Base-by-base conservation (phyloP, 129 eudicot species). In the Artemisia tridentata region DNA sequence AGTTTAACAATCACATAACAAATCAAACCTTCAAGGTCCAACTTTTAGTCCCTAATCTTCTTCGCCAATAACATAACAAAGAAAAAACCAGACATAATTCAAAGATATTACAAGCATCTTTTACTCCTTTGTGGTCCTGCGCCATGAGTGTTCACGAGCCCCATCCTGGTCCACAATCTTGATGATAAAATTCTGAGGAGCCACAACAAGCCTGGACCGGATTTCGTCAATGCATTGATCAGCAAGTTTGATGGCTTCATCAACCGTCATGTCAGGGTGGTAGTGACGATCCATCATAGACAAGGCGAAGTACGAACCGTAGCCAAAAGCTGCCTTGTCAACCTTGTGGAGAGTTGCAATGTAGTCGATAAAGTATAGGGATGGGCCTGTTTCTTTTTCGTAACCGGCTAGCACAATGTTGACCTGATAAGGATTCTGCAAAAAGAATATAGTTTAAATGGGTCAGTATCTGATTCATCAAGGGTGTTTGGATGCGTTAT, bases 231-330 rank as follows among this genome's bases (percentile, higher is more conserved):
- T 86, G 91, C 90, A 80, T 74, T 90, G 81, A 47, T 95, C 99
- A 14, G 90, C 97, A 74, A 95, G 80, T 60, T 84, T 82, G 14
- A 95, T 75, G 11, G 99, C 99, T 72, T 90, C 99, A 52, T 95
- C 99, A 3, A 90, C 83, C 0, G 91, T 76, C 99, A 95, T 95
- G 78, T 86, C 88, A 12, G 73, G 80, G 27, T 83, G 90, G 84
- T 85, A 95, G 77, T 90, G 86, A 46, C 96, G 86, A 63, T 95
- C 99, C 99, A 95, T 95, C 99, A 90, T 95, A 73, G 99, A 67
- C 52, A 95, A 89, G 0, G 99, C 85, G 53, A 95, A 95, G 76
- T 84, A 95, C 18, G 99, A 80, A 7, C 99, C 97, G 43, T 95
- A 95, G 4, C 99, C 99, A 73, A 95, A 95, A 19, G 97, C 97